These are phyloP conservation scores for Ceratocystiopsis minuta DNA, from an alignment of 2,329 filamentous ascomycete genomes.

Conservation along the genomic window DNA sequence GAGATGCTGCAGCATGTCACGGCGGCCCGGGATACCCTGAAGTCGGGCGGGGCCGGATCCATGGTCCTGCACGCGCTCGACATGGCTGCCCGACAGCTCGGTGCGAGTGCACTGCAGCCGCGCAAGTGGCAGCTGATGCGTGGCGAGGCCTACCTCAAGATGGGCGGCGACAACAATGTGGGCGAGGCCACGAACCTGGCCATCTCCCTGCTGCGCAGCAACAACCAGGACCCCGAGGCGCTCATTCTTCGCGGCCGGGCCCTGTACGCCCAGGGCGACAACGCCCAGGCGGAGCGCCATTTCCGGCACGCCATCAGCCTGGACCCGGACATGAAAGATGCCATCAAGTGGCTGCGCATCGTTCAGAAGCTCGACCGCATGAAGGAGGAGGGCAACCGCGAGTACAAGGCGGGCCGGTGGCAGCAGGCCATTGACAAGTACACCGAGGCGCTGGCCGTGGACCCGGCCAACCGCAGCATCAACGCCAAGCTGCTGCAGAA, in stretches of 20 bases:
- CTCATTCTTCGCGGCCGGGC: conserved; percentile 75
- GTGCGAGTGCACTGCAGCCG: conserved; percentile 56
- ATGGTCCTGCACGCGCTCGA: conserved; percentile 88
- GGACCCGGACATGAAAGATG: conserved; percentile 80
- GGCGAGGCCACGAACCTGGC: conserved; percentile 87
- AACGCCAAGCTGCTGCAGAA: conserved; percentile 94
- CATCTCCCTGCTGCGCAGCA: conserved; percentile 68
- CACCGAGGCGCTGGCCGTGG: conserved; percentile 63
- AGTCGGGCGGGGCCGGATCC: conserved; percentile 60
- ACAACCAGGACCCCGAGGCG: conserved; percentile 85
- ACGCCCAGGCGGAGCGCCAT: conserved; percentile 83
- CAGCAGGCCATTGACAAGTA: conserved; percentile 73
- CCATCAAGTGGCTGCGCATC: conserved; percentile 72
- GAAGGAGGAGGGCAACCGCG: conserved; percentile 81
- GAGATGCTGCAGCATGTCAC: conserved; percentile 70
- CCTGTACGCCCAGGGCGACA: conserved; percentile 81
- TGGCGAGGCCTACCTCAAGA: conserved; percentile 80
- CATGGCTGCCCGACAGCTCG: conserved; percentile 69
- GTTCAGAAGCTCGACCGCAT: conserved; percentile 84
- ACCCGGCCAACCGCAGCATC: conserved; percentile 74
- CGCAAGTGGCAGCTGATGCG: conserved; percentile 89
- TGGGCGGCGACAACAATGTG: conserved; percentile 74
- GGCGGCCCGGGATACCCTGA: conserved; percentile 61
- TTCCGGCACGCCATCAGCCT: conserved; percentile 78
- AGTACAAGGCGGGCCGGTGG: conserved; percentile 74